Percentiles rank a stretch among this genome's conserved stretches.
These are phyloP conservation scores for Ophiostoma australiae DNA, from an alignment of 2,329 filamentous ascomycete genomes.

Conservation along the genomic window DNA sequence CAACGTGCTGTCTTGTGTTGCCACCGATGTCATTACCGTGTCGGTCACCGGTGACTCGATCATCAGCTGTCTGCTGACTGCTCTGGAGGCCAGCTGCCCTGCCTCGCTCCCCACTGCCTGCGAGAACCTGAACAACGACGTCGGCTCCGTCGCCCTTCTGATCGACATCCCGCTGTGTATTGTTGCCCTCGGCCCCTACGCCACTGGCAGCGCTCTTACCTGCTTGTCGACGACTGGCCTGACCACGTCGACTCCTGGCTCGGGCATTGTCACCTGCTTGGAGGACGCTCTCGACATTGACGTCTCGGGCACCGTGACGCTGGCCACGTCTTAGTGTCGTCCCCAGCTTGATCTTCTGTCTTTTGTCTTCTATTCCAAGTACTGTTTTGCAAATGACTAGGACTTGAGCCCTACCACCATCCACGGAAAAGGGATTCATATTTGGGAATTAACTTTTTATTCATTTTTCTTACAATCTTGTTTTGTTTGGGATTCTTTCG, in stretches of 20 bases:
- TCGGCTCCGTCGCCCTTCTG: background rate
- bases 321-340: background rate
- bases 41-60: conserved; percentile 18
- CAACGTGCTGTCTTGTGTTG: conserved; percentile 18
- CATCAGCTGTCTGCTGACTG: conserved; percentile 19
- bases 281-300: conserved; percentile 18
- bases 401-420: background rate
- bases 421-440: background rate
- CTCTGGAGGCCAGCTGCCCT: conserved; percentile 24
- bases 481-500: background rate
- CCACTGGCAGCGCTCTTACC: conserved; percentile 11
- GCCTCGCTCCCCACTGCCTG: conserved; percentile 25
- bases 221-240: conserved; percentile 24
- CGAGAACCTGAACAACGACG: background rate
- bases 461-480: background rate
- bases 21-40: conserved; percentile 8
- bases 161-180: conserved; percentile 23
- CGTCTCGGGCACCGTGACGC: background rate
- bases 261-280: conserved; percentile 24
- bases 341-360: too few relatives aligned
- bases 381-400: background rate
- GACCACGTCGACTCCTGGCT: conserved; percentile 9
- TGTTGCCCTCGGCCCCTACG: conserved; percentile 23
- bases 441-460: background rate
- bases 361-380: background rate